These are phyloP conservation scores for Amaranthus hypochondriacus DNA, from an alignment of 148 eudicot species.

Conservation along the genomic window DNA sequence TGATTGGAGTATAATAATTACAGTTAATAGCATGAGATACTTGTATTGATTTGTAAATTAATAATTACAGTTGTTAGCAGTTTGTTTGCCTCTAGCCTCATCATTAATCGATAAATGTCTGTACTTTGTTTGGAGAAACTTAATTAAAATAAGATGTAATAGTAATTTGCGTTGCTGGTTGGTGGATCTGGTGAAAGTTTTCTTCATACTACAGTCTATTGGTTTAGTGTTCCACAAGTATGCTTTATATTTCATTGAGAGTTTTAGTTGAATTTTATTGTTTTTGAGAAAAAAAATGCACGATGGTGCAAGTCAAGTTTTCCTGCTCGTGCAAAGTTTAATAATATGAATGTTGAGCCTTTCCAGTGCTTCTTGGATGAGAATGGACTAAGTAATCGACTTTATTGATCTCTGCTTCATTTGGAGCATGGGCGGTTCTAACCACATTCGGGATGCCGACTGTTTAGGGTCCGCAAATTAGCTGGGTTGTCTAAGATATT, in stretches of 20 bases:
- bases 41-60: too few species aligned
- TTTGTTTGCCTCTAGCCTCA: too few species aligned
- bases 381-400: neutral
- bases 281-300: neutral
- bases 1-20: too few species aligned
- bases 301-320: neutral
- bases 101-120: neutral
- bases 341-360: neutral
- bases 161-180: conserved; percentile 1
- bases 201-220: neutral
- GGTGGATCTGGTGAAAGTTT: conserved; percentile 2
- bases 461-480: too few species aligned
- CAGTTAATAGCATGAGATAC: too few species aligned
- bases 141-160: neutral
- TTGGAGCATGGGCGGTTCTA: too few species aligned
- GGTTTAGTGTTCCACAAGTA: neutral
- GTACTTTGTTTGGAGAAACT: neutral
- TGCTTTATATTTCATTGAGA: neutral
- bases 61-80: too few species aligned
- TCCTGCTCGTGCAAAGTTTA: neutral
- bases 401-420: too few species aligned
- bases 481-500: too few species aligned
- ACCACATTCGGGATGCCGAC: too few species aligned
- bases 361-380: neutral
- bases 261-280: neutral